Base-by-base conservation (phyloP, 805 yeast genomes). In the Candida pseudofarinosa region DNA sequence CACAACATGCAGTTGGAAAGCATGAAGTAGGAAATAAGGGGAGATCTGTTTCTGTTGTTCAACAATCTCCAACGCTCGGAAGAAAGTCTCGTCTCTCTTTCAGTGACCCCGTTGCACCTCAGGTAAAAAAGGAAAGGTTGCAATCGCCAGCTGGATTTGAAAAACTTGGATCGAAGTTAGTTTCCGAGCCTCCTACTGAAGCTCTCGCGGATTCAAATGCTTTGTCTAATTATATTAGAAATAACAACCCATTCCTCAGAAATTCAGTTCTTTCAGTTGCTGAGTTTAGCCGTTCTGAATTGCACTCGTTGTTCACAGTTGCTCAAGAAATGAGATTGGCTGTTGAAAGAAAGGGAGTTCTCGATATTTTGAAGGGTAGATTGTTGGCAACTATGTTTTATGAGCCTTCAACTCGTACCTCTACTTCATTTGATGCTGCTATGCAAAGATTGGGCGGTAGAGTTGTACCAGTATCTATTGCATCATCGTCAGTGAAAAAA, bases 361-460 rank as follows among this genome's bases (percentile, higher is more conserved):
- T 93, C 60, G 97, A 91, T 65, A 68, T 93, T 48, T 79, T 93
- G 71, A 80, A 83, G 65, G 96, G 98, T 46, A 83, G 95, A 58
- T 81, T 93, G 43, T 75, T 93, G 58, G 88, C 97, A 38, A 95
- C 98, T 8, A 83, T 93, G 74, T 93, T 93, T 75, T 93, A 89
- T 67, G 99, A 93, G 73, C 99, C 99, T 54, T 88, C 97, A 4
- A 95, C 99, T 33, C 81, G 99, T 71, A 93, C 99, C 28, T 81
- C 95, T 15, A 82, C 97, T 17, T 93, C 98, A 1, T 95, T 95
- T 63, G 96, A 93, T 65, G 97, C 97, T 56, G 99, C 99, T 47
- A 93, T 93, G 99, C 98, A 93, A 76, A 86, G 99, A 73, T 77
- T 93, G 56, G 99, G 99, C 65, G 99, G 99, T 62, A 81, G 96